phyloP scores from a whole-genome alignment of 768 basidiomycete genomes.

The Tulasnella calospora region DNA sequence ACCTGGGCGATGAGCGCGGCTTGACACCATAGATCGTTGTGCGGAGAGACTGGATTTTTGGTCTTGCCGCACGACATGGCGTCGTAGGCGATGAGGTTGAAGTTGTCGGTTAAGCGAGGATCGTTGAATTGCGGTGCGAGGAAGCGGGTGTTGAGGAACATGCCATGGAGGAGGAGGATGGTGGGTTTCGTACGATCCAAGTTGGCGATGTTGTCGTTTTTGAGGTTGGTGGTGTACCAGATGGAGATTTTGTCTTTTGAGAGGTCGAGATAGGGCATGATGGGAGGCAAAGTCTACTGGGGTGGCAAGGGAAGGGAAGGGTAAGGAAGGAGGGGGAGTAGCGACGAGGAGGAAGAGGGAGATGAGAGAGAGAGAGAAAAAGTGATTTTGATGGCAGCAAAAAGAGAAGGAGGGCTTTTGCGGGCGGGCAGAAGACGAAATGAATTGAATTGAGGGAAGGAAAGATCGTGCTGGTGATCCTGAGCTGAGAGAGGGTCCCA shows the following conservation, averaged over 20 bases:
- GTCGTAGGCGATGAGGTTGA: constrained; percentile 73
- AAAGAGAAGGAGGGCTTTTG: too few species aligned
- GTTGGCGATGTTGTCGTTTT: constrained; percentile 54
- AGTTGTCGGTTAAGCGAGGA: constrained; percentile 51
- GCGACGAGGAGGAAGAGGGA: not conserved
- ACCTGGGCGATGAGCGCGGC: constrained; percentile 70
- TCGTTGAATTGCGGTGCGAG: constrained; percentile 62
- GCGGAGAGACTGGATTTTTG: constrained; percentile 13
- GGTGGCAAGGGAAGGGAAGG: constrained; percentile 11
- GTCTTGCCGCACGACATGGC: constrained; percentile 53
- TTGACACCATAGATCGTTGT: constrained; percentile 69
- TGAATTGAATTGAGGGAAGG: not conserved
- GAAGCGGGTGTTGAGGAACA: constrained; percentile 67
- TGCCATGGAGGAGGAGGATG: constrained; percentile 61
- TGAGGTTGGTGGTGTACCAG: constrained; percentile 65
- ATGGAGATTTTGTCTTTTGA: constrained; percentile 48
- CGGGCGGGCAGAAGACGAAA: not conserved
- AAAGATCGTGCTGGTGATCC: not conserved
- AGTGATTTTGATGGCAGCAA: not conserved
- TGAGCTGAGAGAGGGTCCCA: not conserved
- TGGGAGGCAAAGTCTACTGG: not conserved
- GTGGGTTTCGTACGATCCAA: constrained; percentile 64
- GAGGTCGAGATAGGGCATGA: constrained; percentile 18
- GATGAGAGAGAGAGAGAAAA: not conserved
- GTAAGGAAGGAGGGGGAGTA: not conserved